Evolutionary conservation across 2,329 filamentous ascomycete genomes (phyloP), one percentile per base, ranked within the genome.

Genomic region (Aureobasidium lini): DNA sequence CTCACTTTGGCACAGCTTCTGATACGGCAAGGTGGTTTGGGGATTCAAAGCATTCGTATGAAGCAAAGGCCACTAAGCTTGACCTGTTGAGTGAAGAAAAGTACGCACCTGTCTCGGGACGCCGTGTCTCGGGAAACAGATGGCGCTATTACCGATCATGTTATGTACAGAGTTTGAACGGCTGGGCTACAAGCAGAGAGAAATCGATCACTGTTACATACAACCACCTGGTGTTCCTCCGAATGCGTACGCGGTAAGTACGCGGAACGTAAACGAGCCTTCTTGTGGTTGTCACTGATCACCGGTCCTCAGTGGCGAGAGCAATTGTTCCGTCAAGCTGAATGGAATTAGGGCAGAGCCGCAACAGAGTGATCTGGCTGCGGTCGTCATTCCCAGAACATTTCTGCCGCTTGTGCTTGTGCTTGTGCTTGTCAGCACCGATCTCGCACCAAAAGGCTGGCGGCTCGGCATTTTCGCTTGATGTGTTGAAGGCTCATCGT

Each of bases 271-370:
- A 23, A 23, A 23, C 23, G 23, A 23, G 23, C 23, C 23, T 23
- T 23, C 23, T 23, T 23, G 23, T 23, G 23, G 23, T 23, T 23
- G 23, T 23, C 23, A 23, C 23, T 23, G 23, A 23, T 23, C 23
- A 23, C 23, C 23, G 23, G 23, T 23, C 23, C 23, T 23, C 23
- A 11, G 10, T 34, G 32, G 16, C 23, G 23, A 18, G 9, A 16
- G 37, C 3, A 34, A 52, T 39, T 52, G 13, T 52, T 52, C 48
- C 48, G 47, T 52, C 48, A 15, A 52, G 48, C 48, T 52, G 48
- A 50, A 36, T 11, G 23, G 18, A 23, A 23, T 23, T 23, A 23
- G 23, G 23, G 23, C 23, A 23, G 23, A 23, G 23, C 23, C 23
- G 23, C 23, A 23, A 23, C 23, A 23, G 23, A 23, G 23, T 23